Evolutionary conservation across 257 asterid species (phyloP), one percentile per base, ranked within the genome.

Genomic region (Parsonsia alboflavescens): DNA sequence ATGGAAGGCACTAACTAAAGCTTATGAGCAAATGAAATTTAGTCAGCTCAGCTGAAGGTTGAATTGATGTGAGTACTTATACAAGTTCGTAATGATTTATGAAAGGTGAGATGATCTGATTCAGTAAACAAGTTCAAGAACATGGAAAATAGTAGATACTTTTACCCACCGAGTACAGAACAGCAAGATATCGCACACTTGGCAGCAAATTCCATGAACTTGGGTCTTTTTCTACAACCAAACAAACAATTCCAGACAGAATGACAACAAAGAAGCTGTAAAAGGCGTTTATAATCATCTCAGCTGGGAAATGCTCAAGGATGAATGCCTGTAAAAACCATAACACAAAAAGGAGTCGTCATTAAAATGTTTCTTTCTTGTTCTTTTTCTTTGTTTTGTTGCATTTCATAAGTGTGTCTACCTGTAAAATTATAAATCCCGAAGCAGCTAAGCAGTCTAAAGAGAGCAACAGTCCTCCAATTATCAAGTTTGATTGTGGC

Each of bases 181-280:
- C 89, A 70, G 96, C 80, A 72, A 88, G 56, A 80, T 85, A 77
- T 80, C 96, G 84, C 84, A 82, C 82, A 78, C 81, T 85, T 58
- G 97, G 89, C 73, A 83, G 96, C 86, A 93, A 76, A 1, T 83
- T 53, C 97, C 98, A 93, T 57, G 91, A 84, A 85, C 86, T 89
- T 61, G 71, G 73, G 76, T 90, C 91, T 52, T 69, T 75, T 77
- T 83, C 96, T 50, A 86, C 84, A 63, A 89, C 53, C 75, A 91
- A 82, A 77, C 97, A 88, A 41, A 84, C 86, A 9, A 52, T 21
- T 8, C 90, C 75, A 17, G 98, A 88, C 69, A 93, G 77, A 83
- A 93, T 83, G 83, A 96, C 87, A 22, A 94, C 90, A 84, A 90
- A 93, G 78, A 88, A 87, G 90, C 96, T 90, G 89, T 90, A 93